Evolutionary conservation across 1,139 yeast species (phyloP), one percentile per base, ranked within the genome.

Genomic region (Lodderomyces oxycetoniae): DNA sequence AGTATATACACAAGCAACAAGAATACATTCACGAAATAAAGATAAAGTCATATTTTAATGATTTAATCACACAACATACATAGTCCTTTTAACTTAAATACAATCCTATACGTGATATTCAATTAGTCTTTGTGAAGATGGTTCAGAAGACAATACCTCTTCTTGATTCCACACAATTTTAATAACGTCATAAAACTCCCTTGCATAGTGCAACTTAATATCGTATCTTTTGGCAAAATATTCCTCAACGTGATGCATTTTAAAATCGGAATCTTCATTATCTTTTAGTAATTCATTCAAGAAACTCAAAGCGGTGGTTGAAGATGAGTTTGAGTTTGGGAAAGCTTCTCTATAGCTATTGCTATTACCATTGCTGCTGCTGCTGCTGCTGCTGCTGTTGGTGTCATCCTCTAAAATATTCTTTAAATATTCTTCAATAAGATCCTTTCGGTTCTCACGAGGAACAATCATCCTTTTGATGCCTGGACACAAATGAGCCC

Each of bases 171-270:
- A 86, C 9, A 79, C 84, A 29, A 69, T 66, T 34, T 61, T 63
- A 37, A 86, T 63, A 5, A 82, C 95, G 50, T 86, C 95, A 69
- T 85, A 75, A 45, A 87, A 82, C 45, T 83, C 86, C 48, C 72
- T 75, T 33, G 87, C 93, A 50, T 83, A 87, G 34, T 58, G 58
- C 15, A 87, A 53, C 34, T 69, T 61, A 38, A 85, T 61, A 9
- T 79, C 81, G 44, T 75, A 67, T 40, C 74, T 79, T 10, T 67
- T 61, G 34, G 53, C 45, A 37, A 72, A 61, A 56, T 63, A 71
- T 19, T 61, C 53, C 33, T 76, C 82, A 2, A 77, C 75, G 32
- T 60, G 67, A 14, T 54, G 59, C 46, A 58, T 52, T 31, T 51
- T 53, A 43, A 52, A 69, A 31, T 50, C 53, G 5, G 17, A 23